Percentiles rank a stretch among this genome's conserved stretches.
phyloP scores from a whole-genome alignment of 108 stramenopile species.

The Cyclotella baltica region DNA sequence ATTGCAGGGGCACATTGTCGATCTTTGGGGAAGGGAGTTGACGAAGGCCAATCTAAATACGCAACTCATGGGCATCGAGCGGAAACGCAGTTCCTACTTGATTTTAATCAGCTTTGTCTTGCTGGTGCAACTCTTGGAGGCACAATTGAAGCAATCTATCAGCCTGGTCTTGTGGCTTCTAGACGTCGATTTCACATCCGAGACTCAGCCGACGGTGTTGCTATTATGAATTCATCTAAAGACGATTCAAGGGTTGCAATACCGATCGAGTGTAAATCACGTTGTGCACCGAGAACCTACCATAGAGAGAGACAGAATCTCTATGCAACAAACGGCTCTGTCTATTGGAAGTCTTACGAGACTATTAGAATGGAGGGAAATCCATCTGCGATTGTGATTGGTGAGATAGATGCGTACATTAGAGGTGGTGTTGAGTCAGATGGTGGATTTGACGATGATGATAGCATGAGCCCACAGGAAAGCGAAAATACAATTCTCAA shows the following conservation, averaged over 20 bases:
- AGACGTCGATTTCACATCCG: not conserved
- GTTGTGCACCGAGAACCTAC: not conserved
- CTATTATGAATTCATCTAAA: not conserved
- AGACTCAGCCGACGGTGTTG: not conserved
- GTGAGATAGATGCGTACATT: too few species aligned
- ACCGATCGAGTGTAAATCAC: not conserved
- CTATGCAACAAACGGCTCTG: not conserved
- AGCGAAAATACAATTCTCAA: not conserved
- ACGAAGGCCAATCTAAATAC: constrained; percentile 3
- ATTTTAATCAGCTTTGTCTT: not conserved
- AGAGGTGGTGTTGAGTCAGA: not conserved
- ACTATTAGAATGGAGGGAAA: not conserved
- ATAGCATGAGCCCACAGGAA: not conserved
- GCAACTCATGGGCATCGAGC: not conserved
- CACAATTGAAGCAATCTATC: constrained; percentile 4
- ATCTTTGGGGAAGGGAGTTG: not conserved
- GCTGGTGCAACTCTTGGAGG: not conserved
- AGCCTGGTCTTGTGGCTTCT: not conserved
- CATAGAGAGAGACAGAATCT: not conserved
- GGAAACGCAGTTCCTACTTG: not conserved
- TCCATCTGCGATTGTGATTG: too few species aligned
- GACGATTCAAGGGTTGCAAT: not conserved
- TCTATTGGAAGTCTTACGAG: not conserved
- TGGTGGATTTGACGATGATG: not conserved
- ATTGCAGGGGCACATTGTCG: not conserved